Evolutionary conservation across 495 filamentous ascomycete genomes (phyloP).

Genomic region (Xylaria castorea): DNA sequence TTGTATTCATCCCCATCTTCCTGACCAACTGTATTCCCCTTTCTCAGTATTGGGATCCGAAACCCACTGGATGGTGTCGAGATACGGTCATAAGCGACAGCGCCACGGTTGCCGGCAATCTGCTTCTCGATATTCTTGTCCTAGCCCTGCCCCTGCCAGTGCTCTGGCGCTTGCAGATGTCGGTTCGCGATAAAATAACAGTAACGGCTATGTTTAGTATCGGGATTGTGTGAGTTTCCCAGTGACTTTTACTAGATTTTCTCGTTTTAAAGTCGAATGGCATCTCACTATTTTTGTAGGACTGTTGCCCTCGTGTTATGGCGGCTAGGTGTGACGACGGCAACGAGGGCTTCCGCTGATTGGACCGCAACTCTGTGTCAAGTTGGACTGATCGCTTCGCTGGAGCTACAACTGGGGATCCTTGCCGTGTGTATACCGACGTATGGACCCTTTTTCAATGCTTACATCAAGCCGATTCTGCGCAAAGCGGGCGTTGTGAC

Average conservation of each 20-base stretch:
- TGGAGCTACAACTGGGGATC: conserved; percentile 25
- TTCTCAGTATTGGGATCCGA: conserved; percentile 29
- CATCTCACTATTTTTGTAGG: neutral
- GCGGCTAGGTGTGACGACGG: conserved; percentile 11
- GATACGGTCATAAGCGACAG: conserved; percentile 18
- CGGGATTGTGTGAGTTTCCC: conserved; percentile 42
- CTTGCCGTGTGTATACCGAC: conserved; percentile 27
- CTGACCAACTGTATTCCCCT: conserved; percentile 27
- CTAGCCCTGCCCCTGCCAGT: conserved; percentile 48
- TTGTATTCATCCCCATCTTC: conserved; percentile 24
- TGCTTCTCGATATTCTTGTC: conserved; percentile 49
- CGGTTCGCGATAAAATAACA: conserved; percentile 43
- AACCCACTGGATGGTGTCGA: conserved; percentile 27
- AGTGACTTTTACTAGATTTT: conserved; percentile 22
- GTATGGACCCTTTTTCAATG: conserved; percentile 28
- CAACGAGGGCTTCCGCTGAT: conserved; percentile 13
- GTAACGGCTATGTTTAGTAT: conserved; percentile 49
- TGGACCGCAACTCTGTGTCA: conserved; percentile 15
- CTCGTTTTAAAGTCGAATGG: neutral
- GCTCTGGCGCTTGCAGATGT: conserved; percentile 49
- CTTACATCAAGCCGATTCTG: conserved; percentile 21
- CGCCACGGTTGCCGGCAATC: conserved; percentile 46
- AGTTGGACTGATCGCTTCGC: conserved; percentile 19
- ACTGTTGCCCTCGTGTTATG: conserved; percentile 26
- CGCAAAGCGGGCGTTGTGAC: conserved; percentile 26